A percentile compares a stretch with the other conserved stretches of the same genome.
These are phyloP conservation scores for Magnaporthiopsis incrustans DNA, from an alignment of 2,329 filamentous ascomycete genomes.

Conservation along the genomic window DNA sequence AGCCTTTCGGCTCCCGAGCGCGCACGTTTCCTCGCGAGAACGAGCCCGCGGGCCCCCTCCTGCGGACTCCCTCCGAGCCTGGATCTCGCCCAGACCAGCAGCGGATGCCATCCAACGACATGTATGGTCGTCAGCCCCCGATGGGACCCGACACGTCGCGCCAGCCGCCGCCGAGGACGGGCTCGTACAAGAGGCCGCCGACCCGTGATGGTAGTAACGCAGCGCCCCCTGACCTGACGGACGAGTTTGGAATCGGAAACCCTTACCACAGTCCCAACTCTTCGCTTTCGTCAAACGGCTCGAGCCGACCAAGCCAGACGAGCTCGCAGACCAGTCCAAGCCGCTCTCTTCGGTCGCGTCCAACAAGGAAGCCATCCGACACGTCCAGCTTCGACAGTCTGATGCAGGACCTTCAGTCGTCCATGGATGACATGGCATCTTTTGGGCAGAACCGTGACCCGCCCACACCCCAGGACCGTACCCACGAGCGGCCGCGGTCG, in stretches of 20 bases:
- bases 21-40: slow-evolving; percentile 44
- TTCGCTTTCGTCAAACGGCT: slow-evolving; percentile 58
- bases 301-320: slow-evolving; percentile 52
- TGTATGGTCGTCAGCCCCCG: slow-evolving; percentile 28
- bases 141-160: slow-evolving; percentile 43
- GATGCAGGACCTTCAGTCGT: slow-evolving; percentile 48
- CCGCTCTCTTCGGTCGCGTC: slow-evolving; percentile 27
- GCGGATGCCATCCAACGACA: slow-evolving; percentile 17
- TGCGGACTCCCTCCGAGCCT: slow-evolving; percentile 40
- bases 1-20: slow-evolving; percentile 33
- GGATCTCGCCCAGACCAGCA: slow-evolving; percentile 31
- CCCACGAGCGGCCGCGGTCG: slow-evolving; percentile 6
- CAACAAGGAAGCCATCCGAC: slow-evolving; percentile 30
- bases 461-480: slow-evolving; percentile 14
- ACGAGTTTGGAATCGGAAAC: slow-evolving; percentile 53
- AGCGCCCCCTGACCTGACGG: slow-evolving; percentile 45
- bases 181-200: slow-evolving; percentile 34
- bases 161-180: slow-evolving; percentile 44
- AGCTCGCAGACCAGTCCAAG: slow-evolving; percentile 52
- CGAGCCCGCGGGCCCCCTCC: slow-evolving; percentile 27
- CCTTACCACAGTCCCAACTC: slow-evolving; percentile 57
- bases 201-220: slow-evolving; percentile 27
- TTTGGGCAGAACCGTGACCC: slow-evolving; percentile 9
- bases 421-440: slow-evolving; percentile 25
- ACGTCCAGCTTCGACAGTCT: slow-evolving; percentile 40